A percentile compares a stretch with the other conserved stretches of the same genome.
phyloP scores from a whole-genome alignment of 768 basidiomycete genomes.

The Arthromyces matolae region DNA sequence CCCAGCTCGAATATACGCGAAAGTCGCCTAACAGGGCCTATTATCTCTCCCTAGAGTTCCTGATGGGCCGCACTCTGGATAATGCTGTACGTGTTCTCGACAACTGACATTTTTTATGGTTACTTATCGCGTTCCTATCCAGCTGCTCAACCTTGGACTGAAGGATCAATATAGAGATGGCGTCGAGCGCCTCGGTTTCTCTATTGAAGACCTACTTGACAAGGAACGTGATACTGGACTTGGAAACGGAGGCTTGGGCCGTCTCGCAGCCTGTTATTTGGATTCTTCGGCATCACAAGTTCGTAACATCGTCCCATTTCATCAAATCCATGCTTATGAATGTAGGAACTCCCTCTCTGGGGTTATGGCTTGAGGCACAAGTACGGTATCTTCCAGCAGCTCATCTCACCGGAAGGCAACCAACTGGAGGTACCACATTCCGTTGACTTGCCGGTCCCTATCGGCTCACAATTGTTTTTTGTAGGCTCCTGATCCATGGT shows the following conservation, averaged over 20 bases:
- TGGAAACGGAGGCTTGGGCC: conserved; percentile 93
- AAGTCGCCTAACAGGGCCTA: conserved; percentile 88
- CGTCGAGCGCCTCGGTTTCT: conserved; percentile 79
- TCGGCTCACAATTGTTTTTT: conserved; percentile 1
- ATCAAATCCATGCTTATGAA: conserved; percentile 34
- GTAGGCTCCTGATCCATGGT: conserved; percentile 87
- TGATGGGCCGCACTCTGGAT: conserved; percentile 80
- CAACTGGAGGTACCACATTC: conserved; percentile 58
- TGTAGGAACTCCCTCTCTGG: conserved; percentile 83
- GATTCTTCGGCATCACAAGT: conserved; percentile 88
- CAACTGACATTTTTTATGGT: conserved; percentile 41
- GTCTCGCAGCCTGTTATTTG: conserved; percentile 95
- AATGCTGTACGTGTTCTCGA: conserved; percentile 50
- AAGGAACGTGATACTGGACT: conserved; percentile 92
- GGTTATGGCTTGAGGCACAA: conserved; percentile 92
- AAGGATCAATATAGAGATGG: conserved; percentile 71
- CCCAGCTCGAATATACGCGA: conserved; percentile 71
- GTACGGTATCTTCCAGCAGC: conserved; percentile 95
- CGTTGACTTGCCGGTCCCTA: neutral
- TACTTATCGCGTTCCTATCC: conserved; percentile 13
- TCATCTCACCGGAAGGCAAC: conserved; percentile 79
- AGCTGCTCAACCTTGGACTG: conserved; percentile 85
- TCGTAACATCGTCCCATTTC: conserved; percentile 60
- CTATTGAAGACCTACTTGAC: conserved; percentile 81
- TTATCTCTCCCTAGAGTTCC: conserved; percentile 93